Conservation (phyloP, 73 alveolate species). For the Blepharisma stoltei region DNA sequence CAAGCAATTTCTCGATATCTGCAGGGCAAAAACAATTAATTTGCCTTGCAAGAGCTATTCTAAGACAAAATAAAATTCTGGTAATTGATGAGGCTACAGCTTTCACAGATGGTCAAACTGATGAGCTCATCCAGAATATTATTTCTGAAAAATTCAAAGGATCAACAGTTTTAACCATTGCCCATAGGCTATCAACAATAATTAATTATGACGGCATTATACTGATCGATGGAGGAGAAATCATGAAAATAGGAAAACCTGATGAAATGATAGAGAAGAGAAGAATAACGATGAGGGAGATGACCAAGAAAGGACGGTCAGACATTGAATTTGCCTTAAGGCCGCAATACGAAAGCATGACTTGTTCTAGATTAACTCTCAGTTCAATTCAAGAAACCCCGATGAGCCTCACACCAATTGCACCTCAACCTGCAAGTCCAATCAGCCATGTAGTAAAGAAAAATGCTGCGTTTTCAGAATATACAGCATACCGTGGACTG, state of each 20-base stretch:
- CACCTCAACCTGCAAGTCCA: too few species aligned
- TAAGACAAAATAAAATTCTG: slow-evolving; percentile 61
- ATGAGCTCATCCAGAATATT: slow-evolving; percentile 53
- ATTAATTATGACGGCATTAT: slow-evolving; percentile 59
- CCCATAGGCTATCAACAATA: slow-evolving; percentile 70
- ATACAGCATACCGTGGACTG: too few species aligned
- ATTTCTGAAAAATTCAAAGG: slow-evolving; percentile 50
- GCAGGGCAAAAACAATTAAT: slow-evolving; percentile 62
- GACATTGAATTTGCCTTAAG: too few species aligned
- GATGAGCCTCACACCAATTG: too few species aligned
- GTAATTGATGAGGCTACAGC: slow-evolving; percentile 87
- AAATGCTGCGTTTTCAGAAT: too few species aligned
- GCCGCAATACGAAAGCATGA: too few species aligned
- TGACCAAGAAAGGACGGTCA: too few species aligned
- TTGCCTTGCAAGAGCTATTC: slow-evolving; percentile 87
- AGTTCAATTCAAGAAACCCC: too few species aligned
- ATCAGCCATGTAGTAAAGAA: too few species aligned
- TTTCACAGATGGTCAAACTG: slow-evolving; percentile 70
- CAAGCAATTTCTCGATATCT: slow-evolving; percentile 30
- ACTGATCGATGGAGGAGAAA: slow-evolving; percentile 62
- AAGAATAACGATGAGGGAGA: slow-evolving; percentile 47
- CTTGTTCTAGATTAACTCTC: too few species aligned
- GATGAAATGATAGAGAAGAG: slow-evolving; percentile 46
- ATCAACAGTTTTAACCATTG: slow-evolving; percentile 64
- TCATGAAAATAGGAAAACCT: slow-evolving; percentile 66